phyloP scores from a whole-genome alignment of 2,329 filamentous ascomycete genomes.

The Alternaria brassicae region DNA sequence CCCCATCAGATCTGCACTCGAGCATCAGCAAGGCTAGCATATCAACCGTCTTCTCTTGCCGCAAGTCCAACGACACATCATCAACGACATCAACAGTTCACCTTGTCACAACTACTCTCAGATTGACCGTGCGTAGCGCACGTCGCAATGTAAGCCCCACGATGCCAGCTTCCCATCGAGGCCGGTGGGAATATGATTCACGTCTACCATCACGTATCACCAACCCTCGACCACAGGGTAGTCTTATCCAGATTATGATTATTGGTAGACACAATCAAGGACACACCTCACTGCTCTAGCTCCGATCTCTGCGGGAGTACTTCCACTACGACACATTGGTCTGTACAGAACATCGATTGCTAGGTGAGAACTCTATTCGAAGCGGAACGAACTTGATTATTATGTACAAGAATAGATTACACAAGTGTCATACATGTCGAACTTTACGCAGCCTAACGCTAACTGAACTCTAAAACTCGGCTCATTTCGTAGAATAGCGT shows the following conservation, averaged over 20 bases:
- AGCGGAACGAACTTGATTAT: not conserved
- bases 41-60: not conserved
- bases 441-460: not conserved
- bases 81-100: not conserved
- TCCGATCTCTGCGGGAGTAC: not conserved
- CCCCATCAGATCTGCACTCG: not conserved
- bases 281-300: not conserved
- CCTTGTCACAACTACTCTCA: not conserved
- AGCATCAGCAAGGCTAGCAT: not conserved
- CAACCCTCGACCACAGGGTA: not conserved
- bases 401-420: not conserved
- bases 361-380: not conserved
- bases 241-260: not conserved
- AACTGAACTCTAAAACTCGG: not conserved
- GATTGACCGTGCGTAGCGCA: not conserved
- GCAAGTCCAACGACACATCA: not conserved
- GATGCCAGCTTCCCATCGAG: not conserved
- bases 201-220: not conserved
- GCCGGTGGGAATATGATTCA: not conserved
- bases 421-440: not conserved
- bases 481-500: not conserved
- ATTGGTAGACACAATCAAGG: not conserved
- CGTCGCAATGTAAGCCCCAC: not conserved
- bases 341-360: not conserved
- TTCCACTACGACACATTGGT: not conserved